Evolutionary conservation across 208 protist genomes (phyloP).

Genomic region (Trichomonas gallinae): DNA sequence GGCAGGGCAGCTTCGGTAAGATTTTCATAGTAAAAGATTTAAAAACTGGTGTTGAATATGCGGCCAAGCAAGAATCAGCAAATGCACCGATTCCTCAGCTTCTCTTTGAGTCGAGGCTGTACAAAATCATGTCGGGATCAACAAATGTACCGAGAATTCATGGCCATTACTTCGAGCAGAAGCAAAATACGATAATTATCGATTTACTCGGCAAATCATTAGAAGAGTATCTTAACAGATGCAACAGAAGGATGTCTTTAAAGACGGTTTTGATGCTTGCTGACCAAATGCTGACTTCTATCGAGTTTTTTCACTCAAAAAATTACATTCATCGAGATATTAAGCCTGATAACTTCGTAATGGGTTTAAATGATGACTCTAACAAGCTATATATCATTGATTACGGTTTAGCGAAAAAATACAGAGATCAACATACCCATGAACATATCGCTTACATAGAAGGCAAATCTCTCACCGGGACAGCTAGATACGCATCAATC

Average conservation of each 20-base stretch:
- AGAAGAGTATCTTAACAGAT: conserved; percentile 88
- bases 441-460: conserved; percentile 97
- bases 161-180: conserved; percentile 75
- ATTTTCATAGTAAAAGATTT: not conserved
- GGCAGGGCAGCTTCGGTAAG: not conserved
- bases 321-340: conserved; percentile 90
- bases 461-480: conserved; percentile 95
- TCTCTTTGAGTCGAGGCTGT: conserved; percentile 84
- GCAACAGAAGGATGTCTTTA: conserved; percentile 51
- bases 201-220: conserved; percentile 89
- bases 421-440: conserved; percentile 86
- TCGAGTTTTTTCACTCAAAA: conserved; percentile 87
- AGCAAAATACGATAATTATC: conserved; percentile 97
- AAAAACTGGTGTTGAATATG: not conserved
- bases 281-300: conserved; percentile 78
- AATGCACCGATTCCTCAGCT: conserved; percentile 80
- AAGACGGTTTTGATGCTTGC: conserved; percentile 96
- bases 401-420: conserved; percentile 89
- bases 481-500: conserved; percentile 93
- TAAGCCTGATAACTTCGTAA: conserved; percentile 95
- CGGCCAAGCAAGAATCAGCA: conserved; percentile 36
- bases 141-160: conserved; percentile 81
- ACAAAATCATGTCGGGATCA: conserved; percentile 62
- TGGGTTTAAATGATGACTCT: conserved; percentile 63
- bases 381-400: conserved; percentile 34